These are phyloP conservation scores for Fusarium humuli DNA, from an alignment of 2,329 filamentous ascomycete genomes.

Conservation along the genomic window DNA sequence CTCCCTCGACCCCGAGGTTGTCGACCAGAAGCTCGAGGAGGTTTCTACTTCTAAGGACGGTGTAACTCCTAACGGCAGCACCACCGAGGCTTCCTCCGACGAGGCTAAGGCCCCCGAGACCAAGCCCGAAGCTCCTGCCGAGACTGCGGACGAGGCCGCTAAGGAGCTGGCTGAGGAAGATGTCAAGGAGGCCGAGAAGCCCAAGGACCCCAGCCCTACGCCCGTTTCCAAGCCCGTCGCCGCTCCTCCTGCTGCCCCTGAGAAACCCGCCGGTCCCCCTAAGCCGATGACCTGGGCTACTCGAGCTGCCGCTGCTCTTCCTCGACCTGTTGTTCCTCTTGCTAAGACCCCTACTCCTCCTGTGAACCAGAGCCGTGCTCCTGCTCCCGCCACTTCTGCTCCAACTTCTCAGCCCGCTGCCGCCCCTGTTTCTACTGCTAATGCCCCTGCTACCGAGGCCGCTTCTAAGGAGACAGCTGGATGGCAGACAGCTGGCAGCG, in stretches of 20 bases:
- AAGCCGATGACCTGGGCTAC: constrained; percentile 83
- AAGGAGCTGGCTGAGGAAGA: constrained; percentile 68
- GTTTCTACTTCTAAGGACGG: constrained; percentile 55
- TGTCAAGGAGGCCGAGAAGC: constrained; percentile 71
- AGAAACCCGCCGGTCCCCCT: constrained; percentile 59
- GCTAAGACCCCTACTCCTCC: constrained; percentile 69
- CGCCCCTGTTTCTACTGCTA: constrained; percentile 51
- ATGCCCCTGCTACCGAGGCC: constrained; percentile 55
- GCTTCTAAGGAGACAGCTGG: constrained; percentile 63
- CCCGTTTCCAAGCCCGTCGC: constrained; percentile 55
- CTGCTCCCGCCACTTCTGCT: constrained; percentile 58
- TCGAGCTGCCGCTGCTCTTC: constrained; percentile 69
- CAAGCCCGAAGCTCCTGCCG: constrained; percentile 50
- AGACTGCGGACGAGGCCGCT: constrained; percentile 62
- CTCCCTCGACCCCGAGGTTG: constrained; percentile 61
- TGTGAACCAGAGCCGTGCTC: constrained; percentile 63
- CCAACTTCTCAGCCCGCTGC: constrained; percentile 53
- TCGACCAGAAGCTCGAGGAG: constrained; percentile 83
- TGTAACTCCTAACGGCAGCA: constrained; percentile 49
- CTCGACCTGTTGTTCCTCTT: constrained; percentile 64
- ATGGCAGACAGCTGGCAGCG: constrained; percentile 89
- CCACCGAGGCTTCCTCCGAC: constrained; percentile 51
- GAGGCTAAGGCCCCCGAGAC: constrained; percentile 55
- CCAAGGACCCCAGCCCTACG: constrained; percentile 70
- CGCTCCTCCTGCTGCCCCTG: constrained; percentile 52